Evolutionary conservation across 768 basidiomycete genomes (phyloP), one percentile per base, ranked within the genome.

Genomic region (Lactarius deliciosus): DNA sequence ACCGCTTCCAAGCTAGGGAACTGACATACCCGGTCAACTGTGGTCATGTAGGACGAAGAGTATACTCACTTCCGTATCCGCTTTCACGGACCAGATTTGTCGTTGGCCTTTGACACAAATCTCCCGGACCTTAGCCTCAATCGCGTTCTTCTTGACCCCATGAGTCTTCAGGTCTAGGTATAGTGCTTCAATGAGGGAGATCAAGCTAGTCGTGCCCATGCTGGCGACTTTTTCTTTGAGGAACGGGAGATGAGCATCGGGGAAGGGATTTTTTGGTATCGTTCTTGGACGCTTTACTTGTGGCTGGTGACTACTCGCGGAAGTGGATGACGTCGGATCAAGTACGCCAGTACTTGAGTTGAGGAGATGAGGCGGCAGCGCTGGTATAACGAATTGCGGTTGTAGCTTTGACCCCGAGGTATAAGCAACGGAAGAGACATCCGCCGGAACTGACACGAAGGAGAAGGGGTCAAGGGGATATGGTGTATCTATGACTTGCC

Each of bases 91-190:
- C 93, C 93, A 95, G 65, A 86, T 76, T 74, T 85, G 91, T 77
- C 83, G 74, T 84, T 89, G 64, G 71, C 84, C 87, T 73, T 90
- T 93, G 76, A 88, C 89, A 18, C 85, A 81, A 15, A 93, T 82
- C 75, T 93, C 91, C 56, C 84, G 81, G 43, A 95, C 80, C 75
- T 94, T 94, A 3, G 86, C 86, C 75, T 92, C 91, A 55, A 95
- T 86, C 5, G 90, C 86, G 59, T 87, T 90, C 81, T 94, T 94
- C 80, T 89, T 92, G 68, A 93, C 83, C 64, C 87, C 88, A 69
- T 89, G 78, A n/a, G 75, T 76, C 38, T 84, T 84, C 47, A 94
- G 79, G 32, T 89, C 89, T 68, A 88, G 85, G 72, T 87, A 85
- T 69, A 94, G 82, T 9, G 85, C 81, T 66, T 94, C 92, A 0